phyloP scores from a whole-genome alignment of 202 grass and related monocot species.

The Sporobolus alterniflorus region DNA sequence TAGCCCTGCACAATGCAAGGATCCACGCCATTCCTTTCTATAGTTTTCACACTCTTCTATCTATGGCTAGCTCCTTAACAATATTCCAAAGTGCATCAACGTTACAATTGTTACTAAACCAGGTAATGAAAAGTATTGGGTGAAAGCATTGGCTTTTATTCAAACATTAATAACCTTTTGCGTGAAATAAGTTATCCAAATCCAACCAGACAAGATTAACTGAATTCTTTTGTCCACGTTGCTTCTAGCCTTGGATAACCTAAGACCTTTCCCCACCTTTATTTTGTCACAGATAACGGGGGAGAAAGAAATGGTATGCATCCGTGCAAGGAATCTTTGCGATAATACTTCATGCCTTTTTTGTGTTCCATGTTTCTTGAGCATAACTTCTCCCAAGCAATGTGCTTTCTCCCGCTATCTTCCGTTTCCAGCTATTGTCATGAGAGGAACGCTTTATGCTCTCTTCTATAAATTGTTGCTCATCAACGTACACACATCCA shows the following conservation, averaged over 20 bases:
- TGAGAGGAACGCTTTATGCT: slow-evolving; percentile 24
- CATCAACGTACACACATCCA: slow-evolving; percentile 24
- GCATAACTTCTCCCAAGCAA: slow-evolving; percentile 69
- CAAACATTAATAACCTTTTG: too few relatives aligned
- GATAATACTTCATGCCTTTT: slow-evolving; percentile 63
- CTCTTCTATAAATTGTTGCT: slow-evolving; percentile 54
- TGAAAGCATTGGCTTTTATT: too few relatives aligned
- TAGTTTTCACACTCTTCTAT: too few relatives aligned
- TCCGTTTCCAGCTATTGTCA: slow-evolving; percentile 49
- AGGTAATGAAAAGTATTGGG: too few relatives aligned
- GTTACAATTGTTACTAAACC: background rate
- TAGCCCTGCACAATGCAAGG: too few relatives aligned
- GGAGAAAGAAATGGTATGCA: slow-evolving; percentile 21
- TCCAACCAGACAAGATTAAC: background rate
- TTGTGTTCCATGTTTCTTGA: slow-evolving; percentile 67
- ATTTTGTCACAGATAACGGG: background rate
- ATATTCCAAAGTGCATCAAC: slow-evolving; percentile 9
- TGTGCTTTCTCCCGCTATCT: slow-evolving; percentile 64
- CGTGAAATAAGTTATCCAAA: slow-evolving; percentile 23
- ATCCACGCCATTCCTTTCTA: too few relatives aligned
- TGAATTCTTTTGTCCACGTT: background rate
- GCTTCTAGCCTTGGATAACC: background rate
- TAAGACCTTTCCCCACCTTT: background rate
- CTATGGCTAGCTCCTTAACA: too few relatives aligned
- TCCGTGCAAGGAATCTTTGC: slow-evolving; percentile 43